phyloP scores from a whole-genome alignment of 768 basidiomycete species.

The Auriculariales sp. region DNA sequence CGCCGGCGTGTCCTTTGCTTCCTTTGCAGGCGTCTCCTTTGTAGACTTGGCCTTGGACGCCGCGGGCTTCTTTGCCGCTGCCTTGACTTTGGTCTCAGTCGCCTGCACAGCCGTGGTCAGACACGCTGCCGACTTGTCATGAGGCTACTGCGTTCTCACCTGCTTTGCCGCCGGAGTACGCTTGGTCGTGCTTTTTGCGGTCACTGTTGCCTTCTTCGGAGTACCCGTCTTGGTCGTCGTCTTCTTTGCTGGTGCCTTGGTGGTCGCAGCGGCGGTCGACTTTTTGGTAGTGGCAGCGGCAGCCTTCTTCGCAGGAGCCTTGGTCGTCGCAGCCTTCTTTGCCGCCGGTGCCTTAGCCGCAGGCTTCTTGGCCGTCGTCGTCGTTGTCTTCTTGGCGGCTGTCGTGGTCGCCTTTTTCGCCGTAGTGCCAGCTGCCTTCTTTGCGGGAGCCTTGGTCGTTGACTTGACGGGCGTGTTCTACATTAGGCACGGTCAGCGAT shows the following conservation, averaged over 20 bases:
- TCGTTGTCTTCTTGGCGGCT: slow-evolving; percentile 7
- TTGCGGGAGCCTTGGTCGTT: slow-evolving; percentile 30
- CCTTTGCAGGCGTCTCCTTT: slow-evolving; percentile 16
- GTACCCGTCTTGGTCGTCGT: slow-evolving; percentile 19
- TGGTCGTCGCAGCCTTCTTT: slow-evolving; percentile 18
- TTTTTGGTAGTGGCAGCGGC: background rate
- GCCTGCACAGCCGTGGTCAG: background rate
- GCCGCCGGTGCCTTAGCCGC: slow-evolving; percentile 21
- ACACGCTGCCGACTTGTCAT: background rate
- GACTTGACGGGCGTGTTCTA: slow-evolving; percentile 4
- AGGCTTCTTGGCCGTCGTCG: slow-evolving; percentile 21
- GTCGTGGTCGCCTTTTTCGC: slow-evolving; percentile 16
- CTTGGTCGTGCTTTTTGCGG: slow-evolving; percentile 3
- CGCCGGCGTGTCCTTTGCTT: slow-evolving; percentile 35
- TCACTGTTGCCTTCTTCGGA: slow-evolving; percentile 22
- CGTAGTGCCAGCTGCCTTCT: slow-evolving; percentile 21
- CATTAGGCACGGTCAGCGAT: slow-evolving; percentile 3
- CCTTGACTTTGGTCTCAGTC: slow-evolving; percentile 8
- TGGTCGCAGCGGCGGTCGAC: background rate
- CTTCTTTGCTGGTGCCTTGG: slow-evolving; percentile 5
- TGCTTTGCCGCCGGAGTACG: background rate
- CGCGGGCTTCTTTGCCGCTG: slow-evolving; percentile 19
- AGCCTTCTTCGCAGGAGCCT: slow-evolving; percentile 7
- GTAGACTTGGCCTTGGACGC: slow-evolving; percentile 7
- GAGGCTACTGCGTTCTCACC: background rate